Base-by-base conservation (phyloP, 169 alveolate genomes). In the Ophryocystis elektroscirrha region DNA sequence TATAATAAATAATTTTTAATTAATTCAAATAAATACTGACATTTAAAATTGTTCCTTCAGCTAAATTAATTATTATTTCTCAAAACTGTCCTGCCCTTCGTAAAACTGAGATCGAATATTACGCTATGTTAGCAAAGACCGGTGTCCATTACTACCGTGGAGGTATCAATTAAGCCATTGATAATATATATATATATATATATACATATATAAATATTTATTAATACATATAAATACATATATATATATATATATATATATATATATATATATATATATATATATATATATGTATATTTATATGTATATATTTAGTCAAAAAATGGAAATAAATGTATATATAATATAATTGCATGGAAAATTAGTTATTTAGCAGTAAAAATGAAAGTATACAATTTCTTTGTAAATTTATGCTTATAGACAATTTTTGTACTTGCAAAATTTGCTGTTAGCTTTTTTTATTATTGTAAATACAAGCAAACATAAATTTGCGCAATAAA, bases 31-130 rank as follows among this genome's bases (percentile, higher is more conserved):
- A n/a, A n/a, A n/a, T n/a, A n/a, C n/a, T n/a, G n/a, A n/a, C n/a
- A n/a, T n/a, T n/a, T n/a, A n/a, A n/a, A n/a, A n/a, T n/a, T n/a
- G n/a, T n/a, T n/a, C n/a, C n/a, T n/a, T n/a, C n/a, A n/a, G n/a
- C n/a, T n/a, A n/a, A n/a, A n/a, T n/a, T n/a, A n/a, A n/a, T n/a
- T n/a, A n/a, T n/a, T n/a, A n/a, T n/a, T n/a, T n/a, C n/a, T n/a
- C n/a, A n/a, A n/a, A 91, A 91, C 76, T 84, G 95, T 76, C 97
- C 98, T 25, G 84, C 95, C 53, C 80, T 91, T 30, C 88, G 96
- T 67, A 78, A 91, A 65, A 82, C 96, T 35, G 95, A 89, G 65
- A 75, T 91, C 39, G 96, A 91, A 67, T 90, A 91, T 74, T 89
- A 91, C 68, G 95, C 96, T 24, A 84, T 85, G 92, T 78, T 88